Percentiles rank a stretch among this genome's conserved stretches.
phyloP scores from a whole-genome alignment of 1,284 basidiomycete genomes.

The Xerocomus minutiporus region DNA sequence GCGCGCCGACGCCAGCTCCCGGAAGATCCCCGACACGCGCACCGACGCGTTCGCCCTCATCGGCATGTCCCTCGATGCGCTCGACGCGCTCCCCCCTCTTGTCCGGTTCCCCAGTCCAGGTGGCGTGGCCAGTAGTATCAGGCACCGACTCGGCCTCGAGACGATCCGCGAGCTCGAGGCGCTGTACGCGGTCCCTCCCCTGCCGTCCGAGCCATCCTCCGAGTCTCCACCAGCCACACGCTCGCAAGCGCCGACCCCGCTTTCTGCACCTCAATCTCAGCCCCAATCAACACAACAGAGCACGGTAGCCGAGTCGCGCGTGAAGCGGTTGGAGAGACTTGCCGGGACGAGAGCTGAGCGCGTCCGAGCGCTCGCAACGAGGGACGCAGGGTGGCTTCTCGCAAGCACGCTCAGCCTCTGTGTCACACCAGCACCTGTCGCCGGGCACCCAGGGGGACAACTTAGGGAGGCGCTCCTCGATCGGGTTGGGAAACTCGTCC shows the following conservation, averaged over 20 bases:
- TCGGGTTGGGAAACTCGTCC: conserved; percentile 26
- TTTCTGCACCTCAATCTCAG: neutral
- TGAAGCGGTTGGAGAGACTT: conserved; percentile 10
- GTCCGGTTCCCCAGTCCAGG: neutral
- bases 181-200: conserved; percentile 11
- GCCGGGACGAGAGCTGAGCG: conserved; percentile 17
- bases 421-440: neutral
- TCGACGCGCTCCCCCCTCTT: conserved; percentile 15
- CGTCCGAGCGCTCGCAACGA: conserved; percentile 20
- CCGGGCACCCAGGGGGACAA: neutral
- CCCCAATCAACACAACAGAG: neutral
- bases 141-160: conserved; percentile 25
- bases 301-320: neutral
- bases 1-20: neutral
- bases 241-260: neutral
- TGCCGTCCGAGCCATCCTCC: neutral
- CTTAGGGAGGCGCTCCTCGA: conserved; percentile 20
- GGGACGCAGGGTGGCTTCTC: conserved; percentile 29
- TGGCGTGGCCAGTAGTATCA: conserved; percentile 11
- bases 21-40: conserved; percentile 12
- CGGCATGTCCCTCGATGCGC: conserved; percentile 15
- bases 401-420: conserved; percentile 25
- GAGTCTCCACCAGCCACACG: neutral
- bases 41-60: conserved; percentile 25
- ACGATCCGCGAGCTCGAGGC: conserved; percentile 24